Conservation (phyloP, 1,284 basidiomycete species). For the Moesziomyces globuligerus region DNA sequence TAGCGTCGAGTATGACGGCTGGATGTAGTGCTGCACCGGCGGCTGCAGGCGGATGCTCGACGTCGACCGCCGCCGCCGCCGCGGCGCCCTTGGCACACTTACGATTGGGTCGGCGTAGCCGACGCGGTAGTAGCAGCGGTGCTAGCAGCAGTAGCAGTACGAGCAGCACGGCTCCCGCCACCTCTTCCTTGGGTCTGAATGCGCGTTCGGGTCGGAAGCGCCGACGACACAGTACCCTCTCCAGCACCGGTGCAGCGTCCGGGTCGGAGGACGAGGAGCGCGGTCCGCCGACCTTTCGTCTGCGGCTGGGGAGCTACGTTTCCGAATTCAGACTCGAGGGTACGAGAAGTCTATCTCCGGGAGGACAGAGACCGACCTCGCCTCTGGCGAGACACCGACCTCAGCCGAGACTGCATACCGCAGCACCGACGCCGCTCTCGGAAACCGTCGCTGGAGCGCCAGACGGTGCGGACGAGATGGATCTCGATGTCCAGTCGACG, state of each 20-base stretch:
- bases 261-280: constrained; percentile 36
- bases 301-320: constrained; percentile 27
- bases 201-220: constrained; percentile 12
- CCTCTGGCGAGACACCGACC: constrained; percentile 15
- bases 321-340: constrained; percentile 17
- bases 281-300: constrained; percentile 17
- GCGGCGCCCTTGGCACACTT: constrained; percentile 5
- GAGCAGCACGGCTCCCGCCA: neutral
- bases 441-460: neutral
- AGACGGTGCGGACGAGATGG: constrained; percentile 12
- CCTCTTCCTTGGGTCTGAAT: no score
- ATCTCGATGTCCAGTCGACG: constrained; percentile 28
- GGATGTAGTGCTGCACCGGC: constrained; percentile 2
- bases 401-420: constrained; percentile 19
- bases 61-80: constrained; percentile 2
- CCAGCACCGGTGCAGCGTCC: constrained; percentile 11
- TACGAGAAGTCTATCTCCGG: constrained; percentile 11
- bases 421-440: neutral
- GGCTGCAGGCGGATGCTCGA: neutral
- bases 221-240: constrained; percentile 26
- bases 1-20: constrained; percentile 6
- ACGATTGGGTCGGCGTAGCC: constrained; percentile 12
- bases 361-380: constrained; percentile 11
- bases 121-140: constrained; percentile 16
- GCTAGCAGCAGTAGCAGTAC: constrained; percentile 2